Evolutionary conservation across 352 stramenopile genomes (phyloP), one percentile per base, ranked within the genome.

Genomic region (Globisporangium cylindrosporum): DNA sequence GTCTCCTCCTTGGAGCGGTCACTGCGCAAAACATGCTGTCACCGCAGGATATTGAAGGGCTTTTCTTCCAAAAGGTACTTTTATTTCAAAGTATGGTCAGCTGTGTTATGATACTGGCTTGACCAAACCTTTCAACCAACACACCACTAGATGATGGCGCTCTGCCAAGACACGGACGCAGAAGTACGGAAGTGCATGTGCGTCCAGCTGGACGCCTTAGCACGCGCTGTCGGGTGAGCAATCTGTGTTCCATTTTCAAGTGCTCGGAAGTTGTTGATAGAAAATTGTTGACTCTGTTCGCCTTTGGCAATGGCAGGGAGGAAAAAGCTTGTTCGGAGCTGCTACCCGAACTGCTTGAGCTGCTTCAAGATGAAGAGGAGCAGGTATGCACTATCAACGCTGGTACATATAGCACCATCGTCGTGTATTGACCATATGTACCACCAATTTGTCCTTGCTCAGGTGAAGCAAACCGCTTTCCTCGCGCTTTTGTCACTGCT

Each of bases 141-240:
- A 32, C 27, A 32, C 27, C 3, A 7, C 6, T 76, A 94, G 85
- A 94, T 93, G 87, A 92, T 94, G 80, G 81, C 78, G 0, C 66
- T 94, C 32, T 94, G 87, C 54, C 87, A 94, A 78, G 87, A 94
- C 55, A 94, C 87, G 4, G 87, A 94, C 53, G 82, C 85, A 12
- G 87, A 94, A 73, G 83, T 94, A 29, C 85, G 87, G 27, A 88
- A 76, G 64, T 93, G 81, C 66, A 94, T 94, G 87, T 93, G 87
- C 59, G 82, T 94, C 62, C 87, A 94, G 62, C 66, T 94, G 14
- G 87, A 94, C 64, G 84, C 79, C 0, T 67, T 94, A 4, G 87
- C 85, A 29, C 72, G 87, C 27, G 82, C 85, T 51, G 76, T 94
- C 12, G 80, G 87, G 87, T 94, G 73, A 54, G 59, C 1, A 27